phyloP scores from a whole-genome alignment of 139 green algal genomes.

The Diplosphaera chodatii region DNA sequence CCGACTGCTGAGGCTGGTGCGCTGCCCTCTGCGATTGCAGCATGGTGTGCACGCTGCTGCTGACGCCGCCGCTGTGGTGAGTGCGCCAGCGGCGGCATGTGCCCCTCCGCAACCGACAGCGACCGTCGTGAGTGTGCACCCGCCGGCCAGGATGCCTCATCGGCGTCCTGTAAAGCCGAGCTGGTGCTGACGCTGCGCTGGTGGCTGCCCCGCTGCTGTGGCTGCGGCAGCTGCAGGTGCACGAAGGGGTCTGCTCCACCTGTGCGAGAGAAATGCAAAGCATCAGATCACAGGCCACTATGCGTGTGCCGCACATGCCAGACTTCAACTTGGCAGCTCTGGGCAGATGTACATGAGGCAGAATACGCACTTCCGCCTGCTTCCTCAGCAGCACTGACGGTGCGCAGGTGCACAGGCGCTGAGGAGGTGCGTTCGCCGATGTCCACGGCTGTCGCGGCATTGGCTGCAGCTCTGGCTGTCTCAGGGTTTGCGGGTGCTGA shows the following conservation, averaged over 20 bases:
- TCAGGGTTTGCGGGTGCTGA: not conserved
- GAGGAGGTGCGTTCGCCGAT: not conserved
- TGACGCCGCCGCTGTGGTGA: not conserved
- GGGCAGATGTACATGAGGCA: no score
- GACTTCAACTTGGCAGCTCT: no score
- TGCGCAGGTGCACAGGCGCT: not conserved
- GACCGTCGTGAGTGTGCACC: not conserved
- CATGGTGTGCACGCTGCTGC: not conserved
- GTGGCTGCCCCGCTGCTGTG: not conserved
- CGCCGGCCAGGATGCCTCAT: not conserved
- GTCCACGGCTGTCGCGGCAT: no score
- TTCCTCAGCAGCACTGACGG: not conserved
- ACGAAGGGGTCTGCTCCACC: not conserved
- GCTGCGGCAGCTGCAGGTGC: not conserved
- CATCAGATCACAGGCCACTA: no score
- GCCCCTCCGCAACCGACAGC: not conserved
- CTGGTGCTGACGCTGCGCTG: not conserved
- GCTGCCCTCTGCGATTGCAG: no score
- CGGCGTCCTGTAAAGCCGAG: not conserved
- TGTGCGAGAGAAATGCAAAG: no score
- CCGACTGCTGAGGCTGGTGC: no score
- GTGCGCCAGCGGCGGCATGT: not conserved
- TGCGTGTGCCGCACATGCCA: no score
- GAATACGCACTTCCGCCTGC: not conserved
- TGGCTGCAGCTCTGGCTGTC: not conserved